These are phyloP conservation scores for Porogramme epimiltina DNA, from an alignment of 1,284 basidiomycete genomes.

Conservation along the genomic window DNA sequence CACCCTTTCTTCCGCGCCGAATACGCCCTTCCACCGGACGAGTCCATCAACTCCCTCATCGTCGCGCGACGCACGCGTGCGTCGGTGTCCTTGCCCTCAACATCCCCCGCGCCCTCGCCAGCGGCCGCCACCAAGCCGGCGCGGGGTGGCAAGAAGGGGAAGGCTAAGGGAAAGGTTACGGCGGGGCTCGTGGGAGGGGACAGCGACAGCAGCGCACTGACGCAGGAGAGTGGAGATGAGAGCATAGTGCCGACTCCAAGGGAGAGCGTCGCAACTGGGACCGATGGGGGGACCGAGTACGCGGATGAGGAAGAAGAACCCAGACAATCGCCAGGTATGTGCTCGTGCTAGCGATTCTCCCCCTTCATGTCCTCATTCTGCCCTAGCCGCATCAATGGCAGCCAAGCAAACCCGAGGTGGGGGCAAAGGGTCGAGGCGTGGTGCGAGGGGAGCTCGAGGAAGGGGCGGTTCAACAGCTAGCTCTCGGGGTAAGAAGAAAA, in stretches of 20 bases:
- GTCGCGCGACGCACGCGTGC: slow-evolving; percentile 63
- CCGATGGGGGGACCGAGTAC: slow-evolving; percentile 68
- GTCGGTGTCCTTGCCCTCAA: slow-evolving; percentile 45
- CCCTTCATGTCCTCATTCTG: neutral
- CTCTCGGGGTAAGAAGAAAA: slow-evolving; percentile 27
- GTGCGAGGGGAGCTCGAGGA: slow-evolving; percentile 19
- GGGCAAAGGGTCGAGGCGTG: slow-evolving; percentile 19
- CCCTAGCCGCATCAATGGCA: slow-evolving; percentile 22
- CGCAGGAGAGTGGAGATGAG: slow-evolving; percentile 78
- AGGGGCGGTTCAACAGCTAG: slow-evolving; percentile 24
- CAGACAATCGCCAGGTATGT: slow-evolving; percentile 53
- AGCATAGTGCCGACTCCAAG: slow-evolving; percentile 51
- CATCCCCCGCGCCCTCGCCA: slow-evolving; percentile 56
- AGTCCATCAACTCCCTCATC: slow-evolving; percentile 57
- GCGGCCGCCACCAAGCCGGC: slow-evolving; percentile 30
- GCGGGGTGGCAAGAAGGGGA: slow-evolving; percentile 34
- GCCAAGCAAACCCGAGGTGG: slow-evolving; percentile 19
- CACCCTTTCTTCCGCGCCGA: slow-evolving; percentile 76
- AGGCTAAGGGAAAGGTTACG: slow-evolving; percentile 43
- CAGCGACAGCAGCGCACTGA: slow-evolving; percentile 79
- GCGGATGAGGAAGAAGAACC: slow-evolving; percentile 63
- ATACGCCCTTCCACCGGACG: slow-evolving; percentile 62
- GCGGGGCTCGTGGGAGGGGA: slow-evolving; percentile 74
- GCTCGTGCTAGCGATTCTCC: too few species aligned
- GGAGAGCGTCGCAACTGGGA: slow-evolving; percentile 65